phyloP scores from a whole-genome alignment of 352 stramenopile genomes.

The Phytophthora hybrid region DNA sequence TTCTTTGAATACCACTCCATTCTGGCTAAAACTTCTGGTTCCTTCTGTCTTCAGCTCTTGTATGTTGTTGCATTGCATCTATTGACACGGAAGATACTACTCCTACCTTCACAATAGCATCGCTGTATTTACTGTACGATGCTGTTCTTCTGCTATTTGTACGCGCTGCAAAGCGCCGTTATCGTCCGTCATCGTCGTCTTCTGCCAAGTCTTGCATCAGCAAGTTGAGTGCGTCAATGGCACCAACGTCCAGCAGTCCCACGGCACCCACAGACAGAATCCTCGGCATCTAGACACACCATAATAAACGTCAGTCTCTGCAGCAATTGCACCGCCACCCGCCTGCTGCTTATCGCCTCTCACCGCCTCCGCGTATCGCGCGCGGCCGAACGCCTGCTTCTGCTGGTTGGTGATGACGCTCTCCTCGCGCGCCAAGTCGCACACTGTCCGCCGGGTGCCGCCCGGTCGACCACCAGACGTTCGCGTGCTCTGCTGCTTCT shows the following conservation, averaged over 20 bases:
- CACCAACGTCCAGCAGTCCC: constrained; percentile 47
- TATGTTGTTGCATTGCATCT: no score
- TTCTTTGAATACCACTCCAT: constrained; percentile 35
- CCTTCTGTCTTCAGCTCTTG: not conserved
- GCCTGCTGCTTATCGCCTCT: not conserved
- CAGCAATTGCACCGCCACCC: not conserved
- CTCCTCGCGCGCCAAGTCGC: constrained; percentile 48
- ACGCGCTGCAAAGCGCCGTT: constrained; percentile 47
- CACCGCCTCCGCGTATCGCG: constrained; percentile 46
- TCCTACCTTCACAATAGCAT: not conserved
- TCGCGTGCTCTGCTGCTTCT: constrained; percentile 19
- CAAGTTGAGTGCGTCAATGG: constrained; percentile 54
- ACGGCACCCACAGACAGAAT: constrained; percentile 43
- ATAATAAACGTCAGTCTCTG: constrained; percentile 5
- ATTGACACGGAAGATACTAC: no score
- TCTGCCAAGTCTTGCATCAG: constrained; percentile 49
- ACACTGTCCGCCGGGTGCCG: constrained; percentile 29
- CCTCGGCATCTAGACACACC: constrained; percentile 49
- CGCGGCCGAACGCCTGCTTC: constrained; percentile 59
- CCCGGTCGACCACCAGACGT: not conserved
- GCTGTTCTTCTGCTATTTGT: constrained; percentile 37
- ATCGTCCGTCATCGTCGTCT: constrained; percentile 82
- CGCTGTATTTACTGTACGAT: not conserved
- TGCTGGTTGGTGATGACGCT: constrained; percentile 57
- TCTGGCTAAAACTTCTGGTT: constrained; percentile 18